Percentiles rank a stretch among this genome's conserved stretches.
Conservation (phyloP, 768 basidiomycete species). For the Hypsizygus marmoreus region DNA sequence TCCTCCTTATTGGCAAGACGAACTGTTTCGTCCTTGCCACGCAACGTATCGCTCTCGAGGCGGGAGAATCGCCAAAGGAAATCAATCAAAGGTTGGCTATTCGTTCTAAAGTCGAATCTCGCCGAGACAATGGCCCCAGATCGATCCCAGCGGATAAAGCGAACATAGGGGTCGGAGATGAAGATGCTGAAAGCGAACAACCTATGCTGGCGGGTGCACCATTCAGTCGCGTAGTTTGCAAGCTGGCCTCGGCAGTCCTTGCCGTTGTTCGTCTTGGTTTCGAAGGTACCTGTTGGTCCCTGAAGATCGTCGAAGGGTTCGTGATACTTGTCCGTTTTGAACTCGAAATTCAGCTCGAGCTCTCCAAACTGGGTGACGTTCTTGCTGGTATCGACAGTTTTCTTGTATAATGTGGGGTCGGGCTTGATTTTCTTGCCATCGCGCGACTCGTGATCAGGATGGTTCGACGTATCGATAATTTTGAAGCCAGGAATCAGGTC, state of each 20-base stretch:
- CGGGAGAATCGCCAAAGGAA: constrained; percentile 32
- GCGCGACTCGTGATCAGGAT: constrained; percentile 3
- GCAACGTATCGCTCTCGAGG: constrained; percentile 5
- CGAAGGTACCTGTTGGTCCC: constrained; percentile 1
- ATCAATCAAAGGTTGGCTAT: constrained; percentile 21
- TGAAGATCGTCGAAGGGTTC: constrained; percentile 12
- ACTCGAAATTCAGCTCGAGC: constrained; percentile 12
- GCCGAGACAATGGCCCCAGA: constrained; percentile 30
- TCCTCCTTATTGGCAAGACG: constrained; percentile 10
- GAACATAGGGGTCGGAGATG: constrained; percentile 23
- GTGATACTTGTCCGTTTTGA: constrained; percentile 9
- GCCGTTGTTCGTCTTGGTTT: neutral
- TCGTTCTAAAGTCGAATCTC: constrained; percentile 23
- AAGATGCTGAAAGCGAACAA: constrained; percentile 26
- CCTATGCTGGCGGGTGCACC: constrained; percentile 28
- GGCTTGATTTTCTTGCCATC: neutral
- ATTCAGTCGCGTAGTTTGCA: constrained; percentile 18
- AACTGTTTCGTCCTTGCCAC: constrained; percentile 31
- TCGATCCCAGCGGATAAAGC: constrained; percentile 35
- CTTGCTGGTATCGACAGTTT: neutral
- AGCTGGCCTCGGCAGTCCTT: constrained; percentile 24
- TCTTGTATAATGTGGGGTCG: constrained; percentile 6
- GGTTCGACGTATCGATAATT: constrained; percentile 12
- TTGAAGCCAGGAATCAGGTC: constrained; percentile 7
- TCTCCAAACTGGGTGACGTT: neutral